These are phyloP conservation scores for Sporothrix humicola DNA, from an alignment of 2,329 filamentous ascomycete species.

Conservation along the genomic window DNA sequence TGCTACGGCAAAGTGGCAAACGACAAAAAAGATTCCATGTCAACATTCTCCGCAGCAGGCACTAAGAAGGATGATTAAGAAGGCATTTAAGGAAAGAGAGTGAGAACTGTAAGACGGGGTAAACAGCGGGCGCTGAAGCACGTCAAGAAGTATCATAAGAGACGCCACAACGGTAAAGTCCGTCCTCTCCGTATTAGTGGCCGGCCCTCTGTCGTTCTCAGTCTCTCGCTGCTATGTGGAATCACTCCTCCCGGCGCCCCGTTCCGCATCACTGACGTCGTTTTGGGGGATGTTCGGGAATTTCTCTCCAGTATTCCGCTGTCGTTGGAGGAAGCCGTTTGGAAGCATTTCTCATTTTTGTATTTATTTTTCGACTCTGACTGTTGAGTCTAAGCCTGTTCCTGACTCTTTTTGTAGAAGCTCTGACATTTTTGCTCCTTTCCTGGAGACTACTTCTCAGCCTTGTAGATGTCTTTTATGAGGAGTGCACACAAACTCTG, in stretches of 20 bases:
- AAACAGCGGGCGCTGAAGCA: background rate
- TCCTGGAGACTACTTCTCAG: background rate
- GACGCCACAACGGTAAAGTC: background rate
- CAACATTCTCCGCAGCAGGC: background rate
- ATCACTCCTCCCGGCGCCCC: background rate
- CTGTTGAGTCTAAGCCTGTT: background rate
- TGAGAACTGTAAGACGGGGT: background rate
- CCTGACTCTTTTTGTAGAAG: background rate
- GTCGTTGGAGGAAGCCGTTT: background rate
- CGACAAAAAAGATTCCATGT: background rate
- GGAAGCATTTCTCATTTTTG: background rate
- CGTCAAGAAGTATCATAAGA: too few relatives aligned
- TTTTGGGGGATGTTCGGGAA: background rate
- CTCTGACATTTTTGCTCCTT: too few relatives aligned
- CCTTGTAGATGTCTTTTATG: background rate
- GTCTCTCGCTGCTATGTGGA: background rate
- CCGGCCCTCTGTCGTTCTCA: too few relatives aligned
- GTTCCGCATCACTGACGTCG: background rate
- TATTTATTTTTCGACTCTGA: background rate
- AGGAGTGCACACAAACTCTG: too few relatives aligned
- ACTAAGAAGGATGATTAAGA: background rate
- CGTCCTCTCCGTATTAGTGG: background rate
- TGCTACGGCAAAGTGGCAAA: constrained; percentile 1
- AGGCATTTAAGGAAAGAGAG: fast-evolving
- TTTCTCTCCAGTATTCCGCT: background rate